These are phyloP conservation scores for Blastosporella zonata DNA, from an alignment of 1,284 basidiomycete genomes.

Conservation along the genomic window DNA sequence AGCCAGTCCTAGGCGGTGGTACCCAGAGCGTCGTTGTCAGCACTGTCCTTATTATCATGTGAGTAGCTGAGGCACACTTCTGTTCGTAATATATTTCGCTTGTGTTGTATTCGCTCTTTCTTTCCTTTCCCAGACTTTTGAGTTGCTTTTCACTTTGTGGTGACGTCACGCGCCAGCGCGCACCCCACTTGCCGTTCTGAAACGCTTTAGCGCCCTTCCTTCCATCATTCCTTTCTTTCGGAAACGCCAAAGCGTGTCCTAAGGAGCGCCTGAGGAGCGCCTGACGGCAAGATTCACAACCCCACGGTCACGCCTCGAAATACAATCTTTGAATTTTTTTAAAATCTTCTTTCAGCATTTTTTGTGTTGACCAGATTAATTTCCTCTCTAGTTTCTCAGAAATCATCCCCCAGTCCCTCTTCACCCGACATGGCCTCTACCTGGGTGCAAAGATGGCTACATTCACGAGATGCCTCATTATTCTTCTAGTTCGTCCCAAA, in stretches of 20 bases:
- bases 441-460: constrained; percentile 90
- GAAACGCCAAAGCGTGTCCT: too few relatives aligned
- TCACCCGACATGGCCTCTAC: constrained; percentile 88
- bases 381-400: constrained; percentile 66
- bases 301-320: too few relatives aligned
- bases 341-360: too few relatives aligned
- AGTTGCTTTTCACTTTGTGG: neutral
- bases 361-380: neutral
- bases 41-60: constrained; percentile 86
- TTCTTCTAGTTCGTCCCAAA: constrained; percentile 48
- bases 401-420: constrained; percentile 89
- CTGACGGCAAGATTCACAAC: too few relatives aligned
- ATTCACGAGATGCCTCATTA: constrained; percentile 70
- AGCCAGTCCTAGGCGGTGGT: constrained; percentile 85
- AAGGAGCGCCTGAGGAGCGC: too few relatives aligned
- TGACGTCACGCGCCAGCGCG: constrained; percentile 34
- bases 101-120: neutral
- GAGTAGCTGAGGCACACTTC: constrained; percentile 31
- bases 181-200: neutral
- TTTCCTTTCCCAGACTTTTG: neutral
- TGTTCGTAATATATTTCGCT: neutral
- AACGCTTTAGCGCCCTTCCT: neutral
- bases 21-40: constrained; percentile 78
- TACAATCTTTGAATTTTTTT: too few relatives aligned
- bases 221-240: neutral